Percentiles rank a stretch among this genome's conserved stretches.
phyloP scores from a whole-genome alignment of 768 basidiomycete genomes.

The Ephemerocybe angulata region DNA sequence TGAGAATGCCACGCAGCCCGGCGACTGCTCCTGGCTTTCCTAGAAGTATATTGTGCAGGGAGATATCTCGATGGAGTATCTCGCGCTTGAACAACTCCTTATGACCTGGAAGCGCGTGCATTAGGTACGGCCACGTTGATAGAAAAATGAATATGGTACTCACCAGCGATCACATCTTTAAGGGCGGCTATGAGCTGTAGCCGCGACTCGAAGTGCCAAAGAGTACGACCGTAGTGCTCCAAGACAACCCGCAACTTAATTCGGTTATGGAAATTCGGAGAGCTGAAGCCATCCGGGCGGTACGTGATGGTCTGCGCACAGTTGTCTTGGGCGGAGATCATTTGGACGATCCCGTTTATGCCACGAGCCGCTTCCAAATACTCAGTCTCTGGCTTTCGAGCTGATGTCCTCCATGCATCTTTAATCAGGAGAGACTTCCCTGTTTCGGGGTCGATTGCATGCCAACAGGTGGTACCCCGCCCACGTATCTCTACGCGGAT shows the following conservation, averaged over 20 bases:
- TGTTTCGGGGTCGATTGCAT: background rate
- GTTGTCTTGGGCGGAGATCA: background rate
- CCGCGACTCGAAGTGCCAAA: background rate
- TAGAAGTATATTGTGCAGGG: slow-evolving; percentile 1
- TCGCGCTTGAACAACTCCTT: background rate
- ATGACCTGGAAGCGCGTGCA: background rate
- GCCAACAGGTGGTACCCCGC: background rate
- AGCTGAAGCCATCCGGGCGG: background rate
- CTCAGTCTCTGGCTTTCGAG: background rate
- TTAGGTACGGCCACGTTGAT: background rate
- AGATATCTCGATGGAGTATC: slow-evolving; percentile 6
- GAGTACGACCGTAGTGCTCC: background rate
- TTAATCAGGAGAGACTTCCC: background rate
- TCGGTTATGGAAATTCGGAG: background rate
- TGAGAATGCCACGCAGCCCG: slow-evolving; percentile 1
- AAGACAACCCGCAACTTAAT: background rate
- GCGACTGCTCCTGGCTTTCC: background rate
- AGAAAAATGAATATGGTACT: background rate
- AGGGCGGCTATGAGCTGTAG: background rate
- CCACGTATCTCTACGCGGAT: background rate
- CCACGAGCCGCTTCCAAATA: background rate
- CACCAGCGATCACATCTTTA: background rate
- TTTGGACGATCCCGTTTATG: background rate
- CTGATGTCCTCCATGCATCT: background rate
- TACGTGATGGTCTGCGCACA: background rate